Evolutionary conservation across 1,139 yeast genomes (phyloP).

Genomic region (Taphrina wiesneri): DNA sequence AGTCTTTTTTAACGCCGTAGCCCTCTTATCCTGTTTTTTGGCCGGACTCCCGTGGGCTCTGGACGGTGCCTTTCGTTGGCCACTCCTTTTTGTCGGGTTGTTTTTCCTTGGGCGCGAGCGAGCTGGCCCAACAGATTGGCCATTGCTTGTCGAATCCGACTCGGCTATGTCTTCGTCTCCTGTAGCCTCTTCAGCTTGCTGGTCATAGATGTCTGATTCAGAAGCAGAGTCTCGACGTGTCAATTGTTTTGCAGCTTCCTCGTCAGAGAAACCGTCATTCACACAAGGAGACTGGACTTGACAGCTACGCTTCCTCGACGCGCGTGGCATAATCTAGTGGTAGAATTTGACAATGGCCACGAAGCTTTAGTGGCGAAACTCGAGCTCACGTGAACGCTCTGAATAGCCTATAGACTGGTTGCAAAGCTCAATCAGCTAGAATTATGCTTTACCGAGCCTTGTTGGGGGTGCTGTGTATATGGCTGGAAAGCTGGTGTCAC

Average conservation of each 20-base stretch:
- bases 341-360: too few species aligned
- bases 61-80: background rate
- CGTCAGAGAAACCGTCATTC: background rate
- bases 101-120: too few species aligned
- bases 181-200: background rate
- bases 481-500: too few species aligned
- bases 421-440: too few species aligned
- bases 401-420: too few species aligned
- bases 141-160: background rate
- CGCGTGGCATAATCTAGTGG: background rate
- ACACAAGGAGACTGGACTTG: background rate
- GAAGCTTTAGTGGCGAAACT: too few species aligned
- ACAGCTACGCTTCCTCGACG: background rate
- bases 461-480: too few species aligned
- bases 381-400: too few species aligned
- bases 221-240: background rate
- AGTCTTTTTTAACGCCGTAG: background rate
- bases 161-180: background rate
- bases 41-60: background rate
- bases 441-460: too few species aligned
- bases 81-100: background rate
- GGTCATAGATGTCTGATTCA: background rate
- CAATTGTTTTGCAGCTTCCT: conserved; percentile 1
- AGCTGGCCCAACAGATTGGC: too few species aligned
- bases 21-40: background rate